Conservation (phyloP, 202 grass and related monocot species). For the Hordeum pubiflorum region DNA sequence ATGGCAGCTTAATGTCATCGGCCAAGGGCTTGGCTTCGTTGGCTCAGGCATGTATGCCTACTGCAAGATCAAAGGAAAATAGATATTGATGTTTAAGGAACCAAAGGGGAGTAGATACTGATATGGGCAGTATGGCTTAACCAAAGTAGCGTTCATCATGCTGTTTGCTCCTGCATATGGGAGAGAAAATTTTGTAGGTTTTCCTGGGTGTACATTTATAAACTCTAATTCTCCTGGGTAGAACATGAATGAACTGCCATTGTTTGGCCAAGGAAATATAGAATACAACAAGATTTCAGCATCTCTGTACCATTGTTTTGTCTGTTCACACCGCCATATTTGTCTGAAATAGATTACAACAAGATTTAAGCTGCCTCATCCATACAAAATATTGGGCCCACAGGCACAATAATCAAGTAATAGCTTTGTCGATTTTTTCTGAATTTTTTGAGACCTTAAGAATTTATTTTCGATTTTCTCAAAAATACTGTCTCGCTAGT, state of each 20-base stretch:
- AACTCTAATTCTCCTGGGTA: conserved; percentile 10
- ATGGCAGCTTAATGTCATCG: conserved; percentile 77
- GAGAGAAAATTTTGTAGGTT: conserved; percentile 67
- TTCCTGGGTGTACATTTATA: conserved; percentile 26
- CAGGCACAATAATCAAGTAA: too few relatives aligned
- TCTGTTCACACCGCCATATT: background rate
- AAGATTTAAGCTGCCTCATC: background rate
- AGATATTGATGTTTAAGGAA: conserved; percentile 2
- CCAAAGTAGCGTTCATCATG: conserved; percentile 19
- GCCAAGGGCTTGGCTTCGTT: conserved; percentile 71
- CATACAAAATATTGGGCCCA: too few relatives aligned
- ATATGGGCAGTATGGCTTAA: conserved; percentile 26
- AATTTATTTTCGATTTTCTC: background rate
- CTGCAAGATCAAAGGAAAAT: conserved; percentile 89
- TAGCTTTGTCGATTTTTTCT: too few relatives aligned
- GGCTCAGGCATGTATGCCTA: conserved; percentile 83
- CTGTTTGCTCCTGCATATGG: conserved; percentile 35
- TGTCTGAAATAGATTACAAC: background rate
- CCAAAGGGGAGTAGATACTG: conserved; percentile 23
- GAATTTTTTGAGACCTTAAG: background rate
- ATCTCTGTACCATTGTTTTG: background rate
- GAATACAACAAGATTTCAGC: conserved; percentile 33
- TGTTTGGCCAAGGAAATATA: conserved; percentile 31
- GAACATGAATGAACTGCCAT: conserved; percentile 17
- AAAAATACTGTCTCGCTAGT: background rate